Conservation (phyloP, 257 asterid genomes). For the Buddleja alternifolia region DNA sequence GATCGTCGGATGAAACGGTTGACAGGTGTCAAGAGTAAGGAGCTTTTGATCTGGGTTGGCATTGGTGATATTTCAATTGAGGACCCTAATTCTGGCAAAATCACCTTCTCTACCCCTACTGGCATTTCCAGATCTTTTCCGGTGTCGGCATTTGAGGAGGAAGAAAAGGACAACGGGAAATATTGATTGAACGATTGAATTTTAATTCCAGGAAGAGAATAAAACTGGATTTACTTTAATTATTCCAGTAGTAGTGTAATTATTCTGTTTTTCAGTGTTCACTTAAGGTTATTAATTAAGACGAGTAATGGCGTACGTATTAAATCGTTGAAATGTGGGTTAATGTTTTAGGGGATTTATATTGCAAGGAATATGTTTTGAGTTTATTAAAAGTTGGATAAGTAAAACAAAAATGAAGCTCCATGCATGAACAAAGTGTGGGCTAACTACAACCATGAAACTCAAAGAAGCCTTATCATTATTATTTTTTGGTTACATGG, state of each 20-base stretch:
- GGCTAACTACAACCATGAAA: too few relatives aligned
- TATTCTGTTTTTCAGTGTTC: background rate
- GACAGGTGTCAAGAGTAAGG: slow-evolving; percentile 81
- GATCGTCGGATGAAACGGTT: slow-evolving; percentile 68
- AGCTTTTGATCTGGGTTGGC: slow-evolving; percentile 69
- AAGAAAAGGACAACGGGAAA: slow-evolving; percentile 26
- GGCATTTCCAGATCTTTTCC: slow-evolving; percentile 71
- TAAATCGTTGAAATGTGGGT: too few relatives aligned
- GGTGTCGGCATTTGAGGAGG: slow-evolving; percentile 59
- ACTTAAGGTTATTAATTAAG: too few relatives aligned
- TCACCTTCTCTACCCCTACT: slow-evolving; percentile 52
- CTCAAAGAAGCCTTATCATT: too few relatives aligned
- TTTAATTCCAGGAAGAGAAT: background rate
- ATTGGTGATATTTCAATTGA: slow-evolving; percentile 53
- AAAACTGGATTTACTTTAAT: slow-evolving; percentile 6
- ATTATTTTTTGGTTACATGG: too few relatives aligned
- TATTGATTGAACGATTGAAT: slow-evolving; percentile 17
- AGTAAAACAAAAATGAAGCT: too few relatives aligned
- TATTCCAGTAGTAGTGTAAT: background rate
- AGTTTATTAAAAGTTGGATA: too few relatives aligned
- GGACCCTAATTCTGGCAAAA: slow-evolving; percentile 49
- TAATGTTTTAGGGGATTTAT: too few relatives aligned
- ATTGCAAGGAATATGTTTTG: too few relatives aligned
- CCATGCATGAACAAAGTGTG: too few relatives aligned
- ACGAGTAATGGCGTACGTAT: too few relatives aligned